Base-by-base conservation (phyloP, 306 rosid genomes). In the Ochetophila trinervis region DNA sequence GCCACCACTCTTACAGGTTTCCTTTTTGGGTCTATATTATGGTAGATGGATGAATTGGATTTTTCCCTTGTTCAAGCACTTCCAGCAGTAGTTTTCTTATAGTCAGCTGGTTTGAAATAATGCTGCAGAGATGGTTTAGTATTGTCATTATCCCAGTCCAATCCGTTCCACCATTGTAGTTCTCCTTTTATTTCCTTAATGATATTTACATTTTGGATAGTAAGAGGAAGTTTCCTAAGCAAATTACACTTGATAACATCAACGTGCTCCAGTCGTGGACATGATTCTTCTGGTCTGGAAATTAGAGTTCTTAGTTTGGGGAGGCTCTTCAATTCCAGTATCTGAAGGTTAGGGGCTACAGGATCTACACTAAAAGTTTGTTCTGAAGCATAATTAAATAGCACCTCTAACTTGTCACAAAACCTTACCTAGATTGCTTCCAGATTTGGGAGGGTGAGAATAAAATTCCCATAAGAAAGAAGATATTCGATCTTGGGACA, bases 401-500 rank as follows among this genome's bases (percentile, higher is more conserved):
- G 64, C 69, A 42, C 52, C 3, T 18, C 50, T 15, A 71, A 11
- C 51, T 24, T 9, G 1, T 45, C 8, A 22, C 76, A 71, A 12
- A 8, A 44, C 48, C 57, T 53, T 19, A 71, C 34, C 13, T 15
- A 27, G 76, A 54, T 55, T 14, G 6, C 52, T 36, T 71, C 76
- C 7, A 71, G 50, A 8, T 47, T 71, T 20, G 76, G 76, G 1
- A 71, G 57, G 19, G 48, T 17, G 5, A 54, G 55, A 34, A 63
- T 63, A 1, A 55, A 15, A 40, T 3, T n/a, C 19, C 64, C 63
- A 30, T 40, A 71, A 3, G 24, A 27, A 5, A 71, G 22, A 15
- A 71, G 63, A 16, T 20, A 42, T 55, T 63, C 10, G 48, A 71
- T 37, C 14, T 63, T 17, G 8, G 64, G 32, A 71, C 76, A 71